Percentiles rank a stretch among this genome's conserved stretches.
phyloP scores from a whole-genome alignment of 2,329 filamentous ascomycete genomes.

The Phoma herbarum region DNA sequence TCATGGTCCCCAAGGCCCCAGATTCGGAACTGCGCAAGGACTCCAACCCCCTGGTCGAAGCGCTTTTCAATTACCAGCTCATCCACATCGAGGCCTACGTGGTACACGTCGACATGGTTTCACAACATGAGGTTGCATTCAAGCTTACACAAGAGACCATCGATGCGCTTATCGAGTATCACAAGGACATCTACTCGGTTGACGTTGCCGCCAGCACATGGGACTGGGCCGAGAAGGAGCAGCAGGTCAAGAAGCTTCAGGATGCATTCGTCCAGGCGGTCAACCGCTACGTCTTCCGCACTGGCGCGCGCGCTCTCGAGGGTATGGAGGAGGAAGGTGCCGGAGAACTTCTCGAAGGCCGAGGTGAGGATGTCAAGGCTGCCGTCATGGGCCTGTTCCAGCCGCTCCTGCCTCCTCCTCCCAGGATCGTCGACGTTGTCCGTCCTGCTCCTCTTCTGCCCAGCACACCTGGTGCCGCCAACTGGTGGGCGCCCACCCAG shows the following conservation, averaged over 20 bases:
- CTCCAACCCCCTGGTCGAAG: conserved; percentile 82
- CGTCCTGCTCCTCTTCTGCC: conserved; percentile 85
- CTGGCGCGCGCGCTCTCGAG: conserved; percentile 86
- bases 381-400: conserved; percentile 85
- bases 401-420: conserved; percentile 85
- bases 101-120: conserved; percentile 98
- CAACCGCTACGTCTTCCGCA: conserved; percentile 96
- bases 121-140: conserved; percentile 96
- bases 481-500: conserved; percentile 78
- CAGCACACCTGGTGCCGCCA: conserved; percentile 76
- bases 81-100: conserved; percentile 96
- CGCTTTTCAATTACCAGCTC: conserved; percentile 90
- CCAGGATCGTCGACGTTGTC: conserved; percentile 87
- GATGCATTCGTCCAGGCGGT: conserved; percentile 95
- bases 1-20: conserved; percentile 91
- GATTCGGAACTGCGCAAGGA: conserved; percentile 86
- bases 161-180: conserved; percentile 90
- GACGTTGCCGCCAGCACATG: conserved; percentile 89
- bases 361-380: conserved; percentile 91
- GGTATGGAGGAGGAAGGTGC: conserved; percentile 96
- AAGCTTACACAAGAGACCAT: conserved; percentile 97
- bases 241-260: conserved; percentile 95
- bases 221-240: conserved; percentile 96
- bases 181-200: conserved; percentile 93
- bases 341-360: conserved; percentile 89